A percentile compares a stretch with the other conserved stretches of the same genome.
These are phyloP conservation scores for Didymella segeticola DNA, from an alignment of 2,329 filamentous ascomycete species.

Conservation along the genomic window DNA sequence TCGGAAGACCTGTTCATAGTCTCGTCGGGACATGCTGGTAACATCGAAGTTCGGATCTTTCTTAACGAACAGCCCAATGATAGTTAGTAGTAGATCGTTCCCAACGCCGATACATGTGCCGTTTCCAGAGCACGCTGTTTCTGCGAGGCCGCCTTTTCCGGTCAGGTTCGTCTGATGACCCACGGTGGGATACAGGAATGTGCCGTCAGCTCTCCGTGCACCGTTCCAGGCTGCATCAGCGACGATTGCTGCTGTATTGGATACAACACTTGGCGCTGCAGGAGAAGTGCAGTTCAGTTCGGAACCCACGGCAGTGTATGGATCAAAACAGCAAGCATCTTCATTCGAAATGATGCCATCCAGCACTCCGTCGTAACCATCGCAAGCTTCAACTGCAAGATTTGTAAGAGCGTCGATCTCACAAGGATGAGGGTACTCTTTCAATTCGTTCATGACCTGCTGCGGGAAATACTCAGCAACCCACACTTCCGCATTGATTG, in stretches of 20 bases:
- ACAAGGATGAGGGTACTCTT: slow-evolving; percentile 22
- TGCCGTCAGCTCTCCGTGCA: slow-evolving; percentile 17
- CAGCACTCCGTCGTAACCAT: slow-evolving; percentile 30
- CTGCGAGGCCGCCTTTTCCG: slow-evolving; percentile 7
- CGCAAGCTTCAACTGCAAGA: slow-evolving; percentile 30
- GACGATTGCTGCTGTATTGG: slow-evolving; percentile 19
- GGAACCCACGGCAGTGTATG: slow-evolving; percentile 21
- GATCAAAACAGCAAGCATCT: slow-evolving; percentile 33
- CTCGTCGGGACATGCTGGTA: slow-evolving; percentile 4
- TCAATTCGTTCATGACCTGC: slow-evolving; percentile 29
- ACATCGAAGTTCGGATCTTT: slow-evolving; percentile 18
- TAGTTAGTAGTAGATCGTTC: neutral
- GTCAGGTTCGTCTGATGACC: slow-evolving; percentile 20
- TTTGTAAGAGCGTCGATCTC: slow-evolving; percentile 32
- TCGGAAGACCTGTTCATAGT: slow-evolving; percentile 16
- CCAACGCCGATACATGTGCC: slow-evolving; percentile 14
- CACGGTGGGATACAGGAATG: slow-evolving; percentile 24
- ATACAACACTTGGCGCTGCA: slow-evolving; percentile 2
- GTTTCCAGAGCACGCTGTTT: slow-evolving; percentile 17
- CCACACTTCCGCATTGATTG: slow-evolving; percentile 25
- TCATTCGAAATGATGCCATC: slow-evolving; percentile 32
- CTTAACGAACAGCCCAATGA: slow-evolving; percentile 19
- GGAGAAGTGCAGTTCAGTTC: slow-evolving; percentile 16
- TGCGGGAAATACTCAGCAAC: slow-evolving; percentile 23
- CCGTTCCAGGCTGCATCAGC: slow-evolving; percentile 27